Evolutionary conservation across 179 eudicot species (phyloP).

Genomic region (Carnegiea gigantea): DNA sequence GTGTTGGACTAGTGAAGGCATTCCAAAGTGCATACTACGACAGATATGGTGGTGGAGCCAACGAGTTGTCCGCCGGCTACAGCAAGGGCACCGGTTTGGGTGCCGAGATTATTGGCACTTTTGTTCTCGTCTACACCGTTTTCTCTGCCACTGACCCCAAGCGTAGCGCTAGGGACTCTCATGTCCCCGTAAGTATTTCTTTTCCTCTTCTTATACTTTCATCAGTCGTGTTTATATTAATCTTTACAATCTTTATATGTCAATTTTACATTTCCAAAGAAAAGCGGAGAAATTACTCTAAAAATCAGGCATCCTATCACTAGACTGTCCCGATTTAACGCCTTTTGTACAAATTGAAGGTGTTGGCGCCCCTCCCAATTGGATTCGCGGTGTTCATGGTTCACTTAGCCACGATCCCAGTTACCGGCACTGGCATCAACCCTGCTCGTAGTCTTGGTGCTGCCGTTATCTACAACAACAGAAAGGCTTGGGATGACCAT

Average conservation of each 20-base stretch:
- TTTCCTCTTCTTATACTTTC: background rate
- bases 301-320: no score
- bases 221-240: no score
- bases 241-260: no score
- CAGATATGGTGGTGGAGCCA: slow-evolving; percentile 5
- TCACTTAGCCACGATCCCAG: slow-evolving; percentile 8
- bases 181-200: slow-evolving; percentile 11
- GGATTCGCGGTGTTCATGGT: slow-evolving; percentile 12
- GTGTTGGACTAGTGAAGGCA: slow-evolving; percentile 4
- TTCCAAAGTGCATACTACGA: slow-evolving; percentile 5
- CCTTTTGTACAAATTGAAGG: background rate
- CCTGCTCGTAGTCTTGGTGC: slow-evolving; percentile 10
- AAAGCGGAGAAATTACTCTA: no score
- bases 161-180: slow-evolving; percentile 16
- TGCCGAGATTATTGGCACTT: slow-evolving; percentile 9
- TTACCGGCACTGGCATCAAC: slow-evolving; percentile 10
- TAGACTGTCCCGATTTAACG: no score
- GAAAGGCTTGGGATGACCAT: slow-evolving; percentile 6
- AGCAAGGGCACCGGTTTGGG: slow-evolving; percentile 11
- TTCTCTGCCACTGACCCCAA: slow-evolving; percentile 15
- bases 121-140: slow-evolving; percentile 7
- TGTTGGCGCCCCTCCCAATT: slow-evolving; percentile 6
- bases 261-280: no score
- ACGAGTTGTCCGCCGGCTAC: background rate
- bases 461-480: background rate